Conservation (phyloP, 495 filamentous ascomycete genomes). For the Xylaria telfairii region DNA sequence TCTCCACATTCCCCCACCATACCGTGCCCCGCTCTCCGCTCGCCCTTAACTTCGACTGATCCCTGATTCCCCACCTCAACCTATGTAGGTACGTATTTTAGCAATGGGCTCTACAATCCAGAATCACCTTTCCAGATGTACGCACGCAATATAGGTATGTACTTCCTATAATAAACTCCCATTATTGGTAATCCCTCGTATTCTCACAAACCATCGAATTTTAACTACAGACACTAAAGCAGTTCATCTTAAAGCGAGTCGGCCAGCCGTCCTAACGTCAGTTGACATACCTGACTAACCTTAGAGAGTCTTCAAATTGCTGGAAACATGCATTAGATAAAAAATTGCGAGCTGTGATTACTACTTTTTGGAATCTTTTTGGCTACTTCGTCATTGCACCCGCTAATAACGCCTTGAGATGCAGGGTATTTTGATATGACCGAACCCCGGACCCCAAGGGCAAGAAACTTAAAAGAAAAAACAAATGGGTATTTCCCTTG, state of each 20-base stretch:
- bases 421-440: conserved; percentile 22
- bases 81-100: too few relatives aligned
- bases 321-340: not conserved
- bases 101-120: not conserved
- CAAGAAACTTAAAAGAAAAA: conserved; percentile 20
- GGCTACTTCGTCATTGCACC: conserved; percentile 13
- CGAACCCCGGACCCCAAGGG: conserved; percentile 14
- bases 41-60: not conserved
- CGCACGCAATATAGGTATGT: not conserved
- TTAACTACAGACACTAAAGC: not conserved
- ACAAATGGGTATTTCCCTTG: conserved; percentile 20
- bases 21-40: not conserved
- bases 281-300: not conserved
- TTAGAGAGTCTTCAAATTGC: not conserved
- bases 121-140: not conserved
- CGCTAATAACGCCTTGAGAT: conserved; percentile 25
- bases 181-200: not conserved
- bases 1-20: conserved; percentile 13
- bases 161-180: not conserved
- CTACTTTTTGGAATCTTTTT: not conserved
- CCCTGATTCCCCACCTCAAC: not conserved
- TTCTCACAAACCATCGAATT: not conserved
- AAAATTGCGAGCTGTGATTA: not conserved
- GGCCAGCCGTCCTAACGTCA: not conserved
- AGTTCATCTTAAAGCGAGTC: not conserved